Conservation (phyloP, 2,329 filamentous ascomycete genomes). For the Exophiala sp. region DNA sequence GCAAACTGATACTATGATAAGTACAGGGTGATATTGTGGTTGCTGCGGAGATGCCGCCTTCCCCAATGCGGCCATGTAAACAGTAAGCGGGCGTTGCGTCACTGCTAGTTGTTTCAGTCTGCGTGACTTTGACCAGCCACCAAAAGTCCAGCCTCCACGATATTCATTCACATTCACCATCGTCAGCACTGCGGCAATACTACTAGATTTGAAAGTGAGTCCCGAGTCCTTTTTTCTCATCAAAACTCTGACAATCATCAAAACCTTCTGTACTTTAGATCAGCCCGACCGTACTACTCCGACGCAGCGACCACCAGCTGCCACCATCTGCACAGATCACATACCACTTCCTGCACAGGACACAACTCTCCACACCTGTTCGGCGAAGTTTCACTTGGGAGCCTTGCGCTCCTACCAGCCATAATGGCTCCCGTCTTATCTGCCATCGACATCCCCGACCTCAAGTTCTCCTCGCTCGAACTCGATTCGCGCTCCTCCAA, state of each 20-base stretch:
- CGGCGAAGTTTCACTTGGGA: conserved; percentile 5
- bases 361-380: not conserved
- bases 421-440: conserved; percentile 22
- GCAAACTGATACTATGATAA: too few relatives aligned
- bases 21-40: too few relatives aligned
- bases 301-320: conserved; percentile 1
- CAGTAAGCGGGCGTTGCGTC: not conserved
- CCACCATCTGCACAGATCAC: conserved; percentile 1
- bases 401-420: conserved; percentile 5
- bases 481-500: conserved; percentile 24
- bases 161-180: not conserved
- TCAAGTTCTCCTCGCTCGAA: conserved; percentile 28
- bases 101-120: not conserved
- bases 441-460: conserved; percentile 20
- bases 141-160: not conserved
- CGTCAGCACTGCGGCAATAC: not conserved
- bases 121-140: conserved; percentile 1
- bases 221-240: not conserved
- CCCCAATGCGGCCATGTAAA: not conserved
- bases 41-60: not conserved
- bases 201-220: conserved; percentile 2
- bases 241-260: conserved; percentile 3
- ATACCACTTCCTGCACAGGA: conserved; percentile 1
- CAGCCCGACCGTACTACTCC: not conserved
- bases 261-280: not conserved